phyloP scores from a whole-genome alignment of 148 eudicot species.

The Arbutus unedo region DNA sequence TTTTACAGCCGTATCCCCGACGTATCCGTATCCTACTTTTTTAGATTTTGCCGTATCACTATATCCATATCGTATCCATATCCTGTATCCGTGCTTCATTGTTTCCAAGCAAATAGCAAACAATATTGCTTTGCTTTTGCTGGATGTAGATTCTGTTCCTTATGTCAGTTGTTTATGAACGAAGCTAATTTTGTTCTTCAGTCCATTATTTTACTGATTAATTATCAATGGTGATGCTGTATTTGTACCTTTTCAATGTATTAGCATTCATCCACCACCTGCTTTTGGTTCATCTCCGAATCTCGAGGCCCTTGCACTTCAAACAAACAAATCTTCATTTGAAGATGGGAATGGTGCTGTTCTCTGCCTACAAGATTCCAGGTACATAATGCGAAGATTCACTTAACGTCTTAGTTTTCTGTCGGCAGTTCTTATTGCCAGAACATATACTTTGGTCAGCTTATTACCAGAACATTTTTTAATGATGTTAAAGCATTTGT shows the following conservation, averaged over 20 bases:
- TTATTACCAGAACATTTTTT: not conserved
- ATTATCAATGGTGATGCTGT: conserved; percentile 14
- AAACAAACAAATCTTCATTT: conserved; percentile 52
- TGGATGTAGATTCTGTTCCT: not conserved
- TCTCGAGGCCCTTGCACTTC: conserved; percentile 94
- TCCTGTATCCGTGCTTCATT: no score
- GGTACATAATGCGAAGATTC: conserved; percentile 37
- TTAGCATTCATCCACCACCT: conserved; percentile 84
- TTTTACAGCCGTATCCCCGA: no score
- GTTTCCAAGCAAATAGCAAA: conserved; percentile 1
- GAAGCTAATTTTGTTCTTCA: not conserved
- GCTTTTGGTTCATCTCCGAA: conserved; percentile 94
- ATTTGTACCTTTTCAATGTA: conserved; percentile 17
- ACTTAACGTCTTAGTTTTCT: not conserved
- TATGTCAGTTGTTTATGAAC: conserved; percentile 7
- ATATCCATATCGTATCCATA: no score
- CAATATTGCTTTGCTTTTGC: not conserved
- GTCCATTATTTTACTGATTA: not conserved
- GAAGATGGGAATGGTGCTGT: conserved; percentile 55
- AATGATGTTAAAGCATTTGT: not conserved
- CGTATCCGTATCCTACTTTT: no score
- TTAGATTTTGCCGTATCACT: no score
- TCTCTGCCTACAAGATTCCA: conserved; percentile 40
- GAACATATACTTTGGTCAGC: not conserved
- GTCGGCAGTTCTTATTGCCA: not conserved